Evolutionary conservation across 2,329 filamentous ascomycete species (phyloP), one percentile per base, ranked within the genome.

Genomic region (Neofusicoccum umdonicola): DNA sequence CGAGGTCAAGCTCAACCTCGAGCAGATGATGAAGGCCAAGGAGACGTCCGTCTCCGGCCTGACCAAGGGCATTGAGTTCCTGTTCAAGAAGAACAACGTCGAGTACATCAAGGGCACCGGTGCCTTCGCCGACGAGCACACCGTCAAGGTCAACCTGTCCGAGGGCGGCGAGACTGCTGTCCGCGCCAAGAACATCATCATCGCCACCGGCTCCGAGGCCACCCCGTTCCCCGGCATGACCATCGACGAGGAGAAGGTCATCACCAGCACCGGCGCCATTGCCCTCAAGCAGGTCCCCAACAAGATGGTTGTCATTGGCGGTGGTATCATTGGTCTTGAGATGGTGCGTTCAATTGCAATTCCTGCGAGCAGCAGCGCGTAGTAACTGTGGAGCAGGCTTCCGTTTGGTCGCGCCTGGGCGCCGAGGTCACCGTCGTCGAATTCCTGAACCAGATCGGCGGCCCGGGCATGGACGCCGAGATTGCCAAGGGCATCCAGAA

Each of bases 71-170:
- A 91, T 99, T 70, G 95, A 99, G 81, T 99, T 94, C 78, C 85
- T 99, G 68, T 90, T 99, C 82, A 98, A 98, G 89, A 98, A 99
- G 87, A 99, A 99, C 83, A 92, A 92, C 69, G 95, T 97, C 70
- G 93, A 98, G 78, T 99, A 98, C 81, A 86, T 98, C 83, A 97
- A 97, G 85, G 95, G 95, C 71, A 88, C 92, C 60, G 94, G 90
- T 71, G 85, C 91, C 52, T 96, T 98, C 77, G 85, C 89, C 73
- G 91, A 91, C 78, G 91, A 96, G 81, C 88, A 97, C 82, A 94
- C 95, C 73, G 82, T 99, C 80, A 93, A 92, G 81, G 92, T 99
- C 72, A 89, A 90, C 75, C 87, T 97, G 67, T 87, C 90, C 72
- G 94, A 98, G 19, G 95, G 95, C 73, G 93, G 94, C 76, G 93